A percentile compares a stretch with the other conserved stretches of the same genome.
Evolutionary conservation across 2,329 filamentous ascomycete genomes (phyloP).

Genomic region (Sporothrix pseudoabietina): DNA sequence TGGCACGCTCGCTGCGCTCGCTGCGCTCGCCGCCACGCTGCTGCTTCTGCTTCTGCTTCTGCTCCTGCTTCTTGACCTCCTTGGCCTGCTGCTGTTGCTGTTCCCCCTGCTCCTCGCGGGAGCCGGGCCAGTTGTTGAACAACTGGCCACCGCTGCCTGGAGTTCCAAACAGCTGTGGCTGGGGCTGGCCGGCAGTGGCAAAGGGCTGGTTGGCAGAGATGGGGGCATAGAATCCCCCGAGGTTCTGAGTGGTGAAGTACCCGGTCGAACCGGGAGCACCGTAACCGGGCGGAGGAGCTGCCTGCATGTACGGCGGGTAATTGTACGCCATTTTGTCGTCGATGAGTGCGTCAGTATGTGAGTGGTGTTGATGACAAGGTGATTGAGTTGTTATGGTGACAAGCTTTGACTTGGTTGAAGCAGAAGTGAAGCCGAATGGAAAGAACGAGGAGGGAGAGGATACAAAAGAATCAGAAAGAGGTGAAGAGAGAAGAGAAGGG

Average conservation of each 20-base stretch:
- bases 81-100: not conserved
- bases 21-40: not conserved
- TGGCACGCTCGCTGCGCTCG: not conserved
- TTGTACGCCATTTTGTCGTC: too few species aligned
- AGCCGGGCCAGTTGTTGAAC: slow-evolving; percentile 30
- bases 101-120: not conserved
- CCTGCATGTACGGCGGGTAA: not conserved
- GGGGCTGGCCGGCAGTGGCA: not conserved
- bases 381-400: not conserved
- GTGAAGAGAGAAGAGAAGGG: not conserved
- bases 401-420: not conserved
- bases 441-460: not conserved
- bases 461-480: not conserved
- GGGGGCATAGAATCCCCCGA: slow-evolving; percentile 28
- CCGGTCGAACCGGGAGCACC: slow-evolving; percentile 22
- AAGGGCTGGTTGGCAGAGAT: slow-evolving; percentile 16
- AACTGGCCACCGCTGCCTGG: not conserved
- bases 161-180: not conserved
- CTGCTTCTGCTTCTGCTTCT: not conserved
- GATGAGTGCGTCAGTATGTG: not conserved
- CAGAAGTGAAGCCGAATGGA: not conserved
- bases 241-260: slow-evolving; percentile 23
- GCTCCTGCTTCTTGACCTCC: not conserved
- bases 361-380: not conserved
- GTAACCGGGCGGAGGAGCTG: not conserved